Evolutionary conservation across 129 eudicot species (phyloP).

Genomic region (Smallanthus sonchifolius): DNA sequence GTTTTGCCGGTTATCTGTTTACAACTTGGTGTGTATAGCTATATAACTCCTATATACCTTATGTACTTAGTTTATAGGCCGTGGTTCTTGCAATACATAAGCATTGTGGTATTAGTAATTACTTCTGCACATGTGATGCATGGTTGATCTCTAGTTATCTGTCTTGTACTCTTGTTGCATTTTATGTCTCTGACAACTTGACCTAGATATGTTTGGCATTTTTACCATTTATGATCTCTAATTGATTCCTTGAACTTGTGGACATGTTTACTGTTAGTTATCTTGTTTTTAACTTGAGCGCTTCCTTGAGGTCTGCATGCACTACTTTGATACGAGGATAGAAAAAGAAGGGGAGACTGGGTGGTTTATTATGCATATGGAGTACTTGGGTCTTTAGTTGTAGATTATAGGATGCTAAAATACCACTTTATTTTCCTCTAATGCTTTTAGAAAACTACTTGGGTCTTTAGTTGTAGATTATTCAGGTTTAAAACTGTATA

Average conservation of each 20-base stretch:
- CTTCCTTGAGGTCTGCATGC: background rate
- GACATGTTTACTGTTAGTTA: background rate
- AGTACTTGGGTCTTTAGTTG: too few relatives aligned
- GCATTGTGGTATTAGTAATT: conserved; percentile 4
- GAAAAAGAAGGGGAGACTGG: background rate
- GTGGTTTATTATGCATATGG: conserved; percentile 5
- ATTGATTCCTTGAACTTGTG: background rate
- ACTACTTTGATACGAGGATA: background rate
- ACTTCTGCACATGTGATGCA: background rate
- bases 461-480: background rate
- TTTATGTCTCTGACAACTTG: background rate
- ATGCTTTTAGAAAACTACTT: background rate
- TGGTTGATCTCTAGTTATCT: background rate
- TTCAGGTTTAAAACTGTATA: background rate
- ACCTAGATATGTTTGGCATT: background rate
- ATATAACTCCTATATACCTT: background rate
- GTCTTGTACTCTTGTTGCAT: background rate
- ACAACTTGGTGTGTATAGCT: background rate
- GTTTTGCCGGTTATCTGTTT: background rate
- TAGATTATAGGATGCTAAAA: background rate
- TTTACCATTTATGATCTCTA: background rate
- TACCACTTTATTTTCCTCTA: background rate
- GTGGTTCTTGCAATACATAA: background rate
- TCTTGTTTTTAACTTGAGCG: background rate
- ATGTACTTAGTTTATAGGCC: background rate